Evolutionary conservation across 495 filamentous ascomycete species (phyloP).

Genomic region (Tricharina praecox): DNA sequence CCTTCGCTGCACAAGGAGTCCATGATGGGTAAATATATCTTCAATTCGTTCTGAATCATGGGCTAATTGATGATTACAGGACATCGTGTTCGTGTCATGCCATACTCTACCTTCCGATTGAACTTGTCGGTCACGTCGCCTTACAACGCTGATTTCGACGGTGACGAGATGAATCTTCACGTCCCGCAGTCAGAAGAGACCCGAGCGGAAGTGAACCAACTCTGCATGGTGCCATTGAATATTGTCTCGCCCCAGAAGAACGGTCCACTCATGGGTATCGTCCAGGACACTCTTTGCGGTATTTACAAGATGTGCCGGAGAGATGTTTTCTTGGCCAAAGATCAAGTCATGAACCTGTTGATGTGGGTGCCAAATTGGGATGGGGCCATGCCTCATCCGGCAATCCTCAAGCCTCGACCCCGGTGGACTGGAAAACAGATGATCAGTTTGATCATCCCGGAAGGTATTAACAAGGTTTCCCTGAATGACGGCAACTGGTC

Average conservation of each 20-base stretch:
- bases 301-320: constrained; percentile 91
- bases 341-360: constrained; percentile 86
- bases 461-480: constrained; percentile 64
- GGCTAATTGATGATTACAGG: constrained; percentile 13
- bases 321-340: constrained; percentile 76
- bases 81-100: constrained; percentile 92
- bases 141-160: constrained; percentile 99
- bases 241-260: constrained; percentile 97
- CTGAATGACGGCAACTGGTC: constrained; percentile 37
- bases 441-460: constrained; percentile 77
- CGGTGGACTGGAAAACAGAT: constrained; percentile 99
- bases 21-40: constrained; percentile 66
- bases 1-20: constrained; percentile 98
- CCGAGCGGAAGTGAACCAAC: constrained; percentile 74
- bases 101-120: constrained; percentile 91
- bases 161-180: constrained; percentile 99
- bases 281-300: constrained; percentile 91
- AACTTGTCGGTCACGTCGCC: constrained; percentile 95
- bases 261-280: constrained; percentile 96
- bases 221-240: constrained; percentile 91
- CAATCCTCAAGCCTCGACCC: constrained; percentile 77
- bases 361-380: constrained; percentile 98
- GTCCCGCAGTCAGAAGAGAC: constrained; percentile 95
- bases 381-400: constrained; percentile 75
- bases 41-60: neutral